A percentile compares a stretch with the other conserved stretches of the same genome.
Evolutionary conservation across 1,284 basidiomycete genomes (phyloP).

Genomic region (Moesziomyces sp.): DNA sequence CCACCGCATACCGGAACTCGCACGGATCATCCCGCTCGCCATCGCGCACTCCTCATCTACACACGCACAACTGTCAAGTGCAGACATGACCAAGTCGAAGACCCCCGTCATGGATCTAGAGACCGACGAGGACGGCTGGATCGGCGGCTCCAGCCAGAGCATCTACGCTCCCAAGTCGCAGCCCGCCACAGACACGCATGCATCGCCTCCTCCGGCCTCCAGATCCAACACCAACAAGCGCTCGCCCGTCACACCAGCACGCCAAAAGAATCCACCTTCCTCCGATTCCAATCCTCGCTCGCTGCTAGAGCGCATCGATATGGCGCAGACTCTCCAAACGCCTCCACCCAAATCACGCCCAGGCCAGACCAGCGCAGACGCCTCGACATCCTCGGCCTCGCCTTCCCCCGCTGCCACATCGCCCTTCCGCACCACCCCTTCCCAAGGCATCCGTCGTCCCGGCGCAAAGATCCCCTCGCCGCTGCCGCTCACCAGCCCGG

Average conservation of each 20-base stretch:
- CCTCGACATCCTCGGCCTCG: slow-evolving; percentile 1
- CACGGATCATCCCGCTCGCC: slow-evolving; percentile 54
- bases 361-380: not conserved
- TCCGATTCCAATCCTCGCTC: slow-evolving; percentile 8
- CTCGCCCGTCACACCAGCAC: slow-evolving; percentile 22
- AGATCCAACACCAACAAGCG: slow-evolving; percentile 15
- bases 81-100: slow-evolving; percentile 15
- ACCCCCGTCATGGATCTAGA: slow-evolving; percentile 35
- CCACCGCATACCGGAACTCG: slow-evolving; percentile 22
- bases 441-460: slow-evolving; percentile 40
- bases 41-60: slow-evolving; percentile 28
- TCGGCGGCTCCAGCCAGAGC: slow-evolving; percentile 49
- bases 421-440: slow-evolving; percentile 34
- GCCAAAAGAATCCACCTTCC: slow-evolving; percentile 2
- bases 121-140: slow-evolving; percentile 46
- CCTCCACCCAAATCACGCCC: slow-evolving; percentile 23
- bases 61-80: slow-evolving; percentile 24
- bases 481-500: slow-evolving; percentile 44
- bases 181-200: slow-evolving; percentile 2
- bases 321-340: slow-evolving; percentile 24
- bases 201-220: slow-evolving; percentile 26
- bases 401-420: slow-evolving; percentile 20
- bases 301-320: slow-evolving; percentile 41
- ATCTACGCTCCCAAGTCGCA: slow-evolving; percentile 42
- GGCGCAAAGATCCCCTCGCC: slow-evolving; percentile 46